phyloP scores from a whole-genome alignment of 176 grass and related monocot species.

The Triticum dicoccoides region DNA sequence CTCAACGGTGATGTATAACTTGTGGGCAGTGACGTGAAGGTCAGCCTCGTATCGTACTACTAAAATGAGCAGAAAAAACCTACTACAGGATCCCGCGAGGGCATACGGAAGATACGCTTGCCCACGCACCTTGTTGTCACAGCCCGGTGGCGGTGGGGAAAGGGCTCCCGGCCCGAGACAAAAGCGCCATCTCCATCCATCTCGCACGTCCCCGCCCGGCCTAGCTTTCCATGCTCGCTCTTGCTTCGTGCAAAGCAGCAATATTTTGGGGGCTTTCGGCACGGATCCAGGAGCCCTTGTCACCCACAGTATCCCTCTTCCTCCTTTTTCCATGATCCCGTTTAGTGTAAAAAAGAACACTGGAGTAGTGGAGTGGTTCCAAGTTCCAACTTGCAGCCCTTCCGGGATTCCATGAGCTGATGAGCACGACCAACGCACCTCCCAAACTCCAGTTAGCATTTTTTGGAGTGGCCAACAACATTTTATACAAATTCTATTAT shows the following conservation, averaged over 20 bases:
- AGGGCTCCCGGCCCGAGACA: constrained; percentile 18
- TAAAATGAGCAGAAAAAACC: background rate
- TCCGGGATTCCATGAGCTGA: background rate
- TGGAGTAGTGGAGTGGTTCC: background rate
- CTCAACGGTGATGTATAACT: too few species aligned
- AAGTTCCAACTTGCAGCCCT: background rate
- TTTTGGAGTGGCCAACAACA: too few species aligned
- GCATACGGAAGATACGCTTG: background rate
- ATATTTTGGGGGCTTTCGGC: constrained; percentile 16
- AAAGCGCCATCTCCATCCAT: background rate
- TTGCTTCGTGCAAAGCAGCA: background rate
- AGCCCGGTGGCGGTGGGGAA: background rate
- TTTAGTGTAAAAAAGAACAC: background rate
- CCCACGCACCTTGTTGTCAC: constrained; percentile 22
- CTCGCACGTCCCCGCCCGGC: background rate
- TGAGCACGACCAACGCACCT: too few species aligned
- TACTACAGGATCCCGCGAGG: too few species aligned
- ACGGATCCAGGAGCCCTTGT: constrained; percentile 37
- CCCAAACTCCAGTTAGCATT: too few species aligned
- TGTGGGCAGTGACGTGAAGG: too few species aligned
- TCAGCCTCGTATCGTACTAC: background rate
- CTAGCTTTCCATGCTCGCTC: constrained; percentile 4
- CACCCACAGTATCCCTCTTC: background rate
- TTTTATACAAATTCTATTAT: too few species aligned
- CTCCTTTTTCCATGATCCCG: background rate